A percentile compares a stretch with the other conserved stretches of the same genome.
Evolutionary conservation across 495 filamentous ascomycete genomes (phyloP).

Genomic region (Hyphodiscus hymeniophilus): DNA sequence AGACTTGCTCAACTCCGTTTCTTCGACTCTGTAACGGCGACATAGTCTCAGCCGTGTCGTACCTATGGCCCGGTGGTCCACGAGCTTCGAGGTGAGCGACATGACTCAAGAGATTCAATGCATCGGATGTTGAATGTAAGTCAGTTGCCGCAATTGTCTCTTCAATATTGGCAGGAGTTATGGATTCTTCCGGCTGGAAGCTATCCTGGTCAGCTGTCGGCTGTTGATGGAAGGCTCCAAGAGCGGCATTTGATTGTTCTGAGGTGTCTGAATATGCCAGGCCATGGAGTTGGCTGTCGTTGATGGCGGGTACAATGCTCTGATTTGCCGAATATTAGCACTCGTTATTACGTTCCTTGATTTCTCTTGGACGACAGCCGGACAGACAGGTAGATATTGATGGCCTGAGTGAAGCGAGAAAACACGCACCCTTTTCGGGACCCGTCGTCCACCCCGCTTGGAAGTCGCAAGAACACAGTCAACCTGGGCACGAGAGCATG

Average conservation of each 20-base stretch:
- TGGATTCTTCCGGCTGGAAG: constrained; percentile 11
- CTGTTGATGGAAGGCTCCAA: constrained; percentile 25
- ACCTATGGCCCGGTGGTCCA: constrained; percentile 10
- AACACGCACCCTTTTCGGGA: constrained; percentile 24
- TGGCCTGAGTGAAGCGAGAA: no score
- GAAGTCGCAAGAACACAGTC: constrained; percentile 53
- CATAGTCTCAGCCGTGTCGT: no score
- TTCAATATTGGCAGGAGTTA: constrained; percentile 21
- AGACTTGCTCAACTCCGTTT: no score
- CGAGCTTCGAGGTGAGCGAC: constrained; percentile 29
- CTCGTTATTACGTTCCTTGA: no score
- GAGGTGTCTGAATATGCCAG: constrained; percentile 20
- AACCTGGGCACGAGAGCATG: constrained; percentile 45
- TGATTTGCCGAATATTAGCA: constrained; percentile 16
- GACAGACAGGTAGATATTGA: no score
- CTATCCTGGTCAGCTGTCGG: constrained; percentile 26
- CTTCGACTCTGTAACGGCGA: no score
- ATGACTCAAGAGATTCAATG: constrained; percentile 34
- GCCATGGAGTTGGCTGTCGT: constrained; percentile 1
- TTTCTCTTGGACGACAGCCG: no score
- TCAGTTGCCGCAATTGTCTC: constrained; percentile 30
- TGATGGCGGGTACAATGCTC: constrained; percentile 4
- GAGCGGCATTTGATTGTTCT: constrained; percentile 26
- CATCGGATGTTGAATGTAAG: constrained; percentile 35
- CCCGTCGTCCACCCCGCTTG: constrained; percentile 51